Base-by-base conservation (phyloP, 1,284 basidiomycete species). In the Apiotrichum sp. region DNA sequence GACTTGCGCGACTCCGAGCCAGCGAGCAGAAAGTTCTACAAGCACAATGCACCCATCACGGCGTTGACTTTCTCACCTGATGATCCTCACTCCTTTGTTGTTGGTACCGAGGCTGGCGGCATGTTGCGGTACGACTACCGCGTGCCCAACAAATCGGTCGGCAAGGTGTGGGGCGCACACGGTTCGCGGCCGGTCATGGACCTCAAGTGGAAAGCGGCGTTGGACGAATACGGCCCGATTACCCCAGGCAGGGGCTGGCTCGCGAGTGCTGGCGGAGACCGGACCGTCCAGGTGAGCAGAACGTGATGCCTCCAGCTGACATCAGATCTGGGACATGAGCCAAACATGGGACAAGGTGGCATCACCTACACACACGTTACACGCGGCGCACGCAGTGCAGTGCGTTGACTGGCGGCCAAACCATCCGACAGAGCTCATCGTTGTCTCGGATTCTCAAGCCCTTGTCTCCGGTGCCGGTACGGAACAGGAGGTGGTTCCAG, bases 251-350 rank as follows among this genome's bases (percentile, higher is more conserved):
- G 81, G 13, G 87, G 88, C 0, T 93, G 89, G 89, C 79, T 93
- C 14, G 86, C 85, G 0, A 90, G 86, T 62, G 88, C 86, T 6
- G 88, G 89, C 0, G 78, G 90, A 32, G 89, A 93, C 73, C 81
- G 84, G 47, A 85, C 82, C 22, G 88, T 92, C 43, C 90, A 91
- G 78, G 88, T 85, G 59, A 55, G 73, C 66, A 16, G 11, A 54
- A n/a, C 11, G 14, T 9, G 31, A 14, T 9, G 13, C n/a, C 31
- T 49, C 49, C 39, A 11, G 55, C 36, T 60, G 13, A 55, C 36
- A n/a, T 10, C 55, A 88, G 86, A 80, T 91, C 0, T 92, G 89
- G 89, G 85, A 90, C 67, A 80, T 91, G 55, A 80, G 80, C 0
- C 72, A 80, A 4, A 75, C 80, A 9, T 77, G 74, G 59, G 75